Evolutionary conservation across 108 stramenopile species (phyloP), one percentile per base, ranked within the genome.

Genomic region (Ochromonas danica): DNA sequence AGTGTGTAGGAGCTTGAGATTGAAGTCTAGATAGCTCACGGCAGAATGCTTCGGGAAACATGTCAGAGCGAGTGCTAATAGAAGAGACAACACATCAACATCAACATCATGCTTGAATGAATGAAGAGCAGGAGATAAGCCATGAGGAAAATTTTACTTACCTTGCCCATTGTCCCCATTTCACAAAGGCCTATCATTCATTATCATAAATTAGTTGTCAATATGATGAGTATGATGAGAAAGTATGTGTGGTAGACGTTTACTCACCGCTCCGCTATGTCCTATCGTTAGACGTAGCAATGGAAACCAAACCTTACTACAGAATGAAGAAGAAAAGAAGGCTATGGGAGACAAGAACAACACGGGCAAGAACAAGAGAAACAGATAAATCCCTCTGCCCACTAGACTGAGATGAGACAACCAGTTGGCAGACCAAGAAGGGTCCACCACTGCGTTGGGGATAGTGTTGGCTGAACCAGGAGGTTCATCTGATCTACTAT

Each of bases 31-130:
- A 60, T 2, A 94, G 81, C n/a, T 79, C 80, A 2, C 70, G 43
- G 72, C 93, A 94, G 30, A 94, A 81, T 35, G 61, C 85, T 42
- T 87, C 85, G 28, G 92, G 91, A 80, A 94, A 94, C 89, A 94
- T 92, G 77, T 94, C 93, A 1, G 80, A 61, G 25, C 93, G 79
- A 14, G 90, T 91, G 45, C n/a, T n/a, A n/a, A n/a, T n/a, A n/a
- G n/a, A n/a, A n/a, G n/a, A n/a, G n/a, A n/a, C n/a, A n/a, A n/a
- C n/a, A n/a, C n/a, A n/a, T n/a, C n/a, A n/a, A n/a, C n/a, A n/a
- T n/a, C n/a, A n/a, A n/a, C n/a, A n/a, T n/a, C n/a, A n/a, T n/a
- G n/a, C n/a, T n/a, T n/a, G n/a, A n/a, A n/a, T n/a, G n/a, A n/a
- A n/a, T n/a, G n/a, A n/a, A n/a, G n/a, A n/a, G n/a, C n/a, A n/a